A percentile compares a stretch with the other conserved stretches of the same genome.
Evolutionary conservation across 2,329 filamentous ascomycete species (phyloP).

Genomic region (Pyrenochaeta sp.): DNA sequence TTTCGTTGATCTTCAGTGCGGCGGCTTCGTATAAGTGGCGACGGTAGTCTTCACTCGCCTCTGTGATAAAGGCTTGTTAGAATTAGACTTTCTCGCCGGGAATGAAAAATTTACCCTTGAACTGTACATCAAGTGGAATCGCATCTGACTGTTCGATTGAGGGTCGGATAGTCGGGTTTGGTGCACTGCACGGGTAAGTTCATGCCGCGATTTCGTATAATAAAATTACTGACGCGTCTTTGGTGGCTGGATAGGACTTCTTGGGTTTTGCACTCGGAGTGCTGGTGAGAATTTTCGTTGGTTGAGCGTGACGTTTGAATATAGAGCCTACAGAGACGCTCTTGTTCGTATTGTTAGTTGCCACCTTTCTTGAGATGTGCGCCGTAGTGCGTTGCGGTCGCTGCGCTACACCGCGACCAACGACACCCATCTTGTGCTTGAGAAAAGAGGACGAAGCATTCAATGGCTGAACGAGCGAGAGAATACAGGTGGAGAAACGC

Average conservation of each 20-base stretch:
- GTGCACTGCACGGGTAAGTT: too few species aligned
- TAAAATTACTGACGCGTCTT: too few species aligned
- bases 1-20: slow-evolving; percentile 26
- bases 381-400: slow-evolving; percentile 1
- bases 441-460: too few species aligned
- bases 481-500: too few species aligned
- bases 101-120: slow-evolving; percentile 30
- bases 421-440: slow-evolving; percentile 10
- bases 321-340: slow-evolving; percentile 30
- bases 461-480: too few species aligned
- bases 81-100: background rate
- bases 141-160: too few species aligned
- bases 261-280: background rate
- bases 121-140: slow-evolving; percentile 36
- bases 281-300: slow-evolving; percentile 2
- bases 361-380: slow-evolving; percentile 1
- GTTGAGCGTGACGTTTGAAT: slow-evolving; percentile 33
- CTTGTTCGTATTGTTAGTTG: slow-evolving; percentile 8
- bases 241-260: background rate
- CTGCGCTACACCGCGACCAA: background rate
- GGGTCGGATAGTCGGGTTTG: too few species aligned
- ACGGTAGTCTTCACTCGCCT: slow-evolving; percentile 35
- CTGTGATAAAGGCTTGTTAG: slow-evolving; percentile 25
- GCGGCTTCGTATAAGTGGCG: slow-evolving; percentile 28
- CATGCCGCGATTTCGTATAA: too few species aligned